Evolutionary conservation across 805 yeast genomes (phyloP).

Genomic region (Danielia oregonensis): DNA sequence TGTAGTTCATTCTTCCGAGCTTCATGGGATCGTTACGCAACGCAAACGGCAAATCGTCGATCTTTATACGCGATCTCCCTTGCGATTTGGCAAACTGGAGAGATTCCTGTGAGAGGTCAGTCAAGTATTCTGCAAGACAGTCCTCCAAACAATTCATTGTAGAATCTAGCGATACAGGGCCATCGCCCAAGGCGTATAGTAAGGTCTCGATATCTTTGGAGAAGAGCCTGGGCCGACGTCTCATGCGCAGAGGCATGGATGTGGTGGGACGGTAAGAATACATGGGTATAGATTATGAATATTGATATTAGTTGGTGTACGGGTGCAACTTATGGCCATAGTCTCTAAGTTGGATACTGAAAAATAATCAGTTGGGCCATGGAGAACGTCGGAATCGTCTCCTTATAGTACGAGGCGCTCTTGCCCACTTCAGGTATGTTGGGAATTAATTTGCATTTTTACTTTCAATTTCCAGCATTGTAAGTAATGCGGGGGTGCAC

Average conservation of each 20-base stretch:
- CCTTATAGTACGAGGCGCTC: too few species aligned
- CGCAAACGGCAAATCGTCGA: conserved; percentile 41
- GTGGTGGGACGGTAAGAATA: conserved; percentile 3
- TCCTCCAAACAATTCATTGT: conserved; percentile 40
- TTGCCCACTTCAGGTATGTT: too few species aligned
- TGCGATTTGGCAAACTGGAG: conserved; percentile 33
- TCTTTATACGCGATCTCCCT: conserved; percentile 36
- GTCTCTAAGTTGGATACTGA: too few species aligned
- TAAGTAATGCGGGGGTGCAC: too few species aligned
- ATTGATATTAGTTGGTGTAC: background rate
- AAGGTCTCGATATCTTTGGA: conserved; percentile 40
- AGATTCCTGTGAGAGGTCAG: conserved; percentile 32
- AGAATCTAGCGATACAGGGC: conserved; percentile 35
- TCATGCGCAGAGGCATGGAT: conserved; percentile 8
- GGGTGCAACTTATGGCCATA: too few species aligned
- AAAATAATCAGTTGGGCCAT: too few species aligned
- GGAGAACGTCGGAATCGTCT: too few species aligned
- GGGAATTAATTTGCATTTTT: too few species aligned
- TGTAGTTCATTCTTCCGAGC: conserved; percentile 38
- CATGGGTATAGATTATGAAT: conserved; percentile 1
- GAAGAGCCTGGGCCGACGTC: conserved; percentile 35
- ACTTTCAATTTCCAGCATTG: too few species aligned
- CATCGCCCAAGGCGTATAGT: conserved; percentile 40
- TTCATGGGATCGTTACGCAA: conserved; percentile 40
- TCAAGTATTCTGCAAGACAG: conserved; percentile 32